phyloP scores from a whole-genome alignment of 306 rosid genomes.

The Vigna unguiculata region DNA sequence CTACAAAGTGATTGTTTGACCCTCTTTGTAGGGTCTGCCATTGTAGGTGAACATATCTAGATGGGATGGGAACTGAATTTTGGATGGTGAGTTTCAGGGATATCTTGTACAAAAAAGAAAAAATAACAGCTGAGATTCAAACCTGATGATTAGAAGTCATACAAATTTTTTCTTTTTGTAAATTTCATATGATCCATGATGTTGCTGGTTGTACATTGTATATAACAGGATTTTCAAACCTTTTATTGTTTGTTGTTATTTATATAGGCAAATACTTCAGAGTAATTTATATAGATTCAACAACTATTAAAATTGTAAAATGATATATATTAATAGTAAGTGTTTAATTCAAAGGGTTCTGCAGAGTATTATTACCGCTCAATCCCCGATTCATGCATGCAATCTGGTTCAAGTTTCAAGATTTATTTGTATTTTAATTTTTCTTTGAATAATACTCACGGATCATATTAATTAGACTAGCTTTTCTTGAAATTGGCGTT shows the following conservation, averaged over 20 bases:
- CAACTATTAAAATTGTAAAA: too few species aligned
- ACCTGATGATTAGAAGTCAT: slow-evolving; percentile 32
- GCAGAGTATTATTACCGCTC: neutral
- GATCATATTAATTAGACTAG: neutral
- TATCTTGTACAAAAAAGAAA: slow-evolving; percentile 29
- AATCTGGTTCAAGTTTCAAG: slow-evolving; percentile 42
- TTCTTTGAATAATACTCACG: neutral
- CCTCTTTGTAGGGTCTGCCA: slow-evolving; percentile 39
- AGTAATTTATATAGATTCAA: neutral
- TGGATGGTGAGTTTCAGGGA: slow-evolving; percentile 42
- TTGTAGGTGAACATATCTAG: slow-evolving; percentile 30
- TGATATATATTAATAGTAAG: neutral
- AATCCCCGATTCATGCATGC: slow-evolving; percentile 3
- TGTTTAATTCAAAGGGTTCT: neutral
- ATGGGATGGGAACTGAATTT: slow-evolving; percentile 34
- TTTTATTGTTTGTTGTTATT: neutral
- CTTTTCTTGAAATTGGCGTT: slow-evolving; percentile 40
- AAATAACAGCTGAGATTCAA: slow-evolving; percentile 21
- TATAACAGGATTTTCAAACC: neutral
- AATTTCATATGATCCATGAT: slow-evolving; percentile 26
- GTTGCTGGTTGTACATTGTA: slow-evolving; percentile 31
- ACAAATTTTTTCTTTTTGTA: slow-evolving; percentile 14
- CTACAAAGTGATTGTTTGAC: slow-evolving; percentile 31
- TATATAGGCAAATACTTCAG: neutral
- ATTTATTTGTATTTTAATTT: neutral